Conservation (phyloP, 108 stramenopile species). For the Chaetoceros tenuissimus region DNA sequence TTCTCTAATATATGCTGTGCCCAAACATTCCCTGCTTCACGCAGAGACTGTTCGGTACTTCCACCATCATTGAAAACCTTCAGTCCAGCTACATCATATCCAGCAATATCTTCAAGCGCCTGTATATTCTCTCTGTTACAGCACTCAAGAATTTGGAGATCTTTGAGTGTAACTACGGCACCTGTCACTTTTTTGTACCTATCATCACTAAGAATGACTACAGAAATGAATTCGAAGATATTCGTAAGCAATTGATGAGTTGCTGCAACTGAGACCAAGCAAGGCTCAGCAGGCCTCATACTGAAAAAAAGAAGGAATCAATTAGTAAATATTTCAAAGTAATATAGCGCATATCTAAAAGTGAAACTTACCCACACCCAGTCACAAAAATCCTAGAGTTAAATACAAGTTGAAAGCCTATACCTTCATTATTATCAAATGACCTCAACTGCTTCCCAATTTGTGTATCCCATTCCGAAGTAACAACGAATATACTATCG, state of each 20-base stretch:
- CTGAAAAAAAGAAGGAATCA: not conserved
- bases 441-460: slow-evolving; percentile 57
- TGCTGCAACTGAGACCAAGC: slow-evolving; percentile 55
- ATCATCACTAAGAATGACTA: slow-evolving; percentile 42
- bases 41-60: slow-evolving; percentile 19
- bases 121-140: slow-evolving; percentile 44
- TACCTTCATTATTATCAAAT: slow-evolving; percentile 22
- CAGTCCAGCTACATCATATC: slow-evolving; percentile 18
- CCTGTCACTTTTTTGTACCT: slow-evolving; percentile 32
- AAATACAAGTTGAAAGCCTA: slow-evolving; percentile 11
- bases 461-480: slow-evolving; percentile 60
- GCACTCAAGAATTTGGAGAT: slow-evolving; percentile 38
- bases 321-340: not conserved
- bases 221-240: slow-evolving; percentile 43
- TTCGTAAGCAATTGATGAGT: slow-evolving; percentile 67
- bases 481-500: slow-evolving; percentile 47
- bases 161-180: slow-evolving; percentile 37
- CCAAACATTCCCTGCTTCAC: slow-evolving; percentile 46
- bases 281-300: slow-evolving; percentile 64
- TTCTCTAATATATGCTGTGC: slow-evolving; percentile 54
- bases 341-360: too few relatives aligned
- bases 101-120: slow-evolving; percentile 47
- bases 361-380: slow-evolving; percentile 26
- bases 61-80: slow-evolving; percentile 2
- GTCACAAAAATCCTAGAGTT: slow-evolving; percentile 54